Evolutionary conservation across 2,329 filamentous ascomycete genomes (phyloP), one percentile per base, ranked within the genome.

Genomic region (Pyricularia pennisetigena): DNA sequence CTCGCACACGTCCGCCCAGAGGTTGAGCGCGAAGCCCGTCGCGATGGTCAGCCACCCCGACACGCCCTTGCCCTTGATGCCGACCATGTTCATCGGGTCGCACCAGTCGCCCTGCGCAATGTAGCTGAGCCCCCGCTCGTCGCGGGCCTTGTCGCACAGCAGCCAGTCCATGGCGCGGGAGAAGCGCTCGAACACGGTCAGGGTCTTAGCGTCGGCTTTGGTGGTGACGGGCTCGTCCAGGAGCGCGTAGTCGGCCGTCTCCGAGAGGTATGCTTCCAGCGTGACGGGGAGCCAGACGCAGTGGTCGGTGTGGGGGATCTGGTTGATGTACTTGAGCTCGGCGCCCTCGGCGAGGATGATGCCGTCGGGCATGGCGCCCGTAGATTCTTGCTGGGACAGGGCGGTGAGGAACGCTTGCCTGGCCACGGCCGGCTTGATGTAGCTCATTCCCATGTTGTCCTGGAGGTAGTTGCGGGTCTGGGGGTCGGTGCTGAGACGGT

Each of bases 51-150:
- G 79, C 85, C 85, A 87, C 24, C 83, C 85, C 0, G 84, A 86
- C 1, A 87, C 84, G 28, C 85, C 85, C 67, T 81, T 79, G 57
- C 84, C 84, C 73, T 85, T 85, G 73, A 83, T 84, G 4, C 84
- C 84, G n/a, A 85, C 85, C 85, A 87, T 87, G 74, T 87, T 87
- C 82, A 86, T 85, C 3, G 84, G 85, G 70, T 86, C 85, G 71
- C 85, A 87, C 84, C 84, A 87, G 73, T 87, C 85, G 49, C 85
- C 85, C 74, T 86, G 84, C 0, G 83, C 83, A 70, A 86, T 86
- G 75, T 82, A 86, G 73, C 82, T 85, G 7, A 87, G 78, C 0
- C 84, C 84, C 3, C 83, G 81, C 26, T 79, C 73, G 70, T 87
- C 85, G 66, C 84, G 82, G 2, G 82, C 78, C 2, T 74, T 72